Conservation (phyloP, 441 rosid genomes). For the Erodium chrysanthum region DNA sequence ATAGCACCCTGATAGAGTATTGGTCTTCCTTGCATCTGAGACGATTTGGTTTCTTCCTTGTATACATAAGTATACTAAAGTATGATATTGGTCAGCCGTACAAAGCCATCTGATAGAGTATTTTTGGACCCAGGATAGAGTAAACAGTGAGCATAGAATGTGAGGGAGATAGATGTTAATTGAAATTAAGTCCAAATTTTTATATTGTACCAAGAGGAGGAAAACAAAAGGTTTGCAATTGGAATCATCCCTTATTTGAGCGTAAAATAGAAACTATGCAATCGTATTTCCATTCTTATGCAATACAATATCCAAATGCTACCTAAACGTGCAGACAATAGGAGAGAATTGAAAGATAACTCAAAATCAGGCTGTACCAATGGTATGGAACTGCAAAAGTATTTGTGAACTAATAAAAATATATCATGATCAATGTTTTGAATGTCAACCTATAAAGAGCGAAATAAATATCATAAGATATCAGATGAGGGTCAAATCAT, state of each 20-base stretch:
- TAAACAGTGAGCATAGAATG: no score
- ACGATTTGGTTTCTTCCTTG: no score
- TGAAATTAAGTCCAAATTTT: background rate
- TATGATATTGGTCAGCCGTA: no score
- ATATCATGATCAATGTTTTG: background rate
- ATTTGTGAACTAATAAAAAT: background rate
- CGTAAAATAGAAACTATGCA: background rate
- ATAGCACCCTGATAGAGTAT: no score
- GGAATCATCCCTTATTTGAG: background rate
- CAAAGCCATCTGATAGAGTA: no score
- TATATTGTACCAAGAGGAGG: background rate
- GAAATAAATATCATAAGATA: background rate
- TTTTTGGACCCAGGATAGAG: background rate
- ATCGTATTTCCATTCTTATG: background rate
- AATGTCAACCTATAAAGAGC: background rate
- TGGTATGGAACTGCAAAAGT: background rate
- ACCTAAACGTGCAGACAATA: background rate
- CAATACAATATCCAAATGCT: background rate
- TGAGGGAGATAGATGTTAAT: no score
- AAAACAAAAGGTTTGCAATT: background rate
- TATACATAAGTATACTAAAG: no score
- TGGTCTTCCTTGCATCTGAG: no score
- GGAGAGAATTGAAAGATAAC: background rate
- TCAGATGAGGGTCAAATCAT: background rate
- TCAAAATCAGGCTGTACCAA: background rate